These are phyloP conservation scores for Suhomyces emberorum DNA, from an alignment of 805 yeast genomes.

Conservation along the genomic window DNA sequence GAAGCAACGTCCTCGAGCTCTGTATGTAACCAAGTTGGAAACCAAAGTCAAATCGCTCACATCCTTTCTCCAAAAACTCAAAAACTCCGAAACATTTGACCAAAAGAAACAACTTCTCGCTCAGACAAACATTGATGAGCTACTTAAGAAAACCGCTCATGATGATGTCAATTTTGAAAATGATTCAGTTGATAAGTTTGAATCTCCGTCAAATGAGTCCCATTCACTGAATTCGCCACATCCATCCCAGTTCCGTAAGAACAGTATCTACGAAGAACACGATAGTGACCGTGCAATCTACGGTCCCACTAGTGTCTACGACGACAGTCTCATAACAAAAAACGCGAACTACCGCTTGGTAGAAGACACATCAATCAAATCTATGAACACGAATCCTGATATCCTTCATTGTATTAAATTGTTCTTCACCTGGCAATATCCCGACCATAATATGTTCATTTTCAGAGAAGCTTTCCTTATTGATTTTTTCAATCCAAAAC, in stretches of 20 bases:
- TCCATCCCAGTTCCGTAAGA: not conserved
- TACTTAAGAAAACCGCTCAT: conserved; percentile 6
- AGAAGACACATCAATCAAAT: conserved; percentile 15
- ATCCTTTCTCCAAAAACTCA: conserved; percentile 22
- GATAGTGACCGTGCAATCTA: conserved; percentile 35
- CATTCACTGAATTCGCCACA: not conserved
- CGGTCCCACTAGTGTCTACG: conserved; percentile 47
- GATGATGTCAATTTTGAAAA: not conserved
- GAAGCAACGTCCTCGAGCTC: conserved; percentile 47
- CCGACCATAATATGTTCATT: conserved; percentile 60
- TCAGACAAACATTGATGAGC: conserved; percentile 15
- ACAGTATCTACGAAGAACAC: conserved; percentile 2
- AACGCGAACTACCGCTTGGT: conserved; percentile 9
- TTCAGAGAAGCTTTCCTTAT: conserved; percentile 59
- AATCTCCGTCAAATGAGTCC: too few relatives aligned
- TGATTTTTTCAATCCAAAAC: conserved; percentile 57
- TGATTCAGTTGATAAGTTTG: not conserved
- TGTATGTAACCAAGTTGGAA: conserved; percentile 48
- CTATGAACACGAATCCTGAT: conserved; percentile 33
- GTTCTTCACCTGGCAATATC: conserved; percentile 65
- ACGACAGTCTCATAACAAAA: conserved; percentile 23
- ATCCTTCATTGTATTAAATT: conserved; percentile 36
- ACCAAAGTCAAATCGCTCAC: conserved; percentile 23
- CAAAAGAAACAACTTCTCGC: conserved; percentile 20
- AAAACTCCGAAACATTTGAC: conserved; percentile 14